Evolutionary conservation across 78 protist species (phyloP).

Genomic region (Dictyostelium brefeldianum): DNA sequence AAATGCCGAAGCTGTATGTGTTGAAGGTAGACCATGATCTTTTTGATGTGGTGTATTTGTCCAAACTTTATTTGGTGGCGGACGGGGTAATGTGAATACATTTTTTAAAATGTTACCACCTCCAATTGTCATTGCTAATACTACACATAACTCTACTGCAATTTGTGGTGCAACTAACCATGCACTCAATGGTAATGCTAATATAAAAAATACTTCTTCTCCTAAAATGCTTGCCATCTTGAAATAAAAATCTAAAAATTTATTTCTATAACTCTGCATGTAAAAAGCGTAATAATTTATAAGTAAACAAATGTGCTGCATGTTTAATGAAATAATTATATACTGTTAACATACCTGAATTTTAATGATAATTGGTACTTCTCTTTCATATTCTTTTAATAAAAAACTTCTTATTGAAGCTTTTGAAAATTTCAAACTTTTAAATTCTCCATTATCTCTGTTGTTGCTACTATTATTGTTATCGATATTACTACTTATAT

Average conservation of each 20-base stretch:
- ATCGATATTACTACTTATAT: neutral
- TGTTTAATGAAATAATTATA: neutral
- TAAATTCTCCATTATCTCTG: neutral
- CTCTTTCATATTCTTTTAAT: conserved; percentile 66
- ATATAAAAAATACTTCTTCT: conserved; percentile 57
- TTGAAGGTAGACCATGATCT: conserved; percentile 77
- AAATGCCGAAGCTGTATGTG: conserved; percentile 64
- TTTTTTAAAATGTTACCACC: conserved; percentile 56
- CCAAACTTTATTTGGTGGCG: conserved; percentile 54
- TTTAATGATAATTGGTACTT: conserved; percentile 48
- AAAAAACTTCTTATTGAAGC: conserved; percentile 35
- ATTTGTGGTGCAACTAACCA: conserved; percentile 45
- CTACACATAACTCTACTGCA: conserved; percentile 24
- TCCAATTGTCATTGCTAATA: conserved; percentile 62
- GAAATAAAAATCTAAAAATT: conserved; percentile 54
- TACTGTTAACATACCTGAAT: conserved; percentile 17
- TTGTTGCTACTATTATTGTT: neutral
- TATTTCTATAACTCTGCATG: conserved; percentile 53
- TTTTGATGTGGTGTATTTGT: conserved; percentile 52
- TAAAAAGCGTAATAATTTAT: neutral
- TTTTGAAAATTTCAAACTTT: conserved; percentile 20
- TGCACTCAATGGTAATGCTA: conserved; percentile 28
- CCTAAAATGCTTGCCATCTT: conserved; percentile 42
- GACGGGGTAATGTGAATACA: conserved; percentile 55
- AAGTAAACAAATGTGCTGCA: neutral